These are phyloP conservation scores for Penicillium mononematosum DNA, from an alignment of 495 filamentous ascomycete genomes.

Conservation along the genomic window DNA sequence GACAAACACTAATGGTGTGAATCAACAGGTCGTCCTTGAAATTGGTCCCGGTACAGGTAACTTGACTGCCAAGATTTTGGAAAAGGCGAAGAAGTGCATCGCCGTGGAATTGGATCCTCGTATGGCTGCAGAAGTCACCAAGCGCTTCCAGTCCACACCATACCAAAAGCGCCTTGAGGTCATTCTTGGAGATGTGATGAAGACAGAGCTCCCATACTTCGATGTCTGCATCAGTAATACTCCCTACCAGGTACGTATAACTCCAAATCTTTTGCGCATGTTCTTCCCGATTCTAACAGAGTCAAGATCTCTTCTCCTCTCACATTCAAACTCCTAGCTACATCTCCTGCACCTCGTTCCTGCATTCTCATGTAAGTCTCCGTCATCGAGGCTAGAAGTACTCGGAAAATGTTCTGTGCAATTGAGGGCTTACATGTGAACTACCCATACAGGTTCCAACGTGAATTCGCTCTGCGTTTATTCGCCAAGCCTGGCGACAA, in stretches of 20 bases:
- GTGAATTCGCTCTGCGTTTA: conserved; percentile 74
- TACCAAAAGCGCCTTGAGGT: conserved; percentile 78
- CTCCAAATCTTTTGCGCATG: background rate
- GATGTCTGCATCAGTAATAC: conserved; percentile 94
- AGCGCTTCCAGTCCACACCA: conserved; percentile 85
- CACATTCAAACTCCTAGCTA: conserved; percentile 82
- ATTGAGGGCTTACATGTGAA: conserved; percentile 5
- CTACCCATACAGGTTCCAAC: conserved; percentile 46
- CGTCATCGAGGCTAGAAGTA: background rate
- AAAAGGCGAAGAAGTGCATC: conserved; percentile 80
- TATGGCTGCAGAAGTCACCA: conserved; percentile 96
- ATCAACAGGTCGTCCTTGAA: conserved; percentile 60
- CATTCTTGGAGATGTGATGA: conserved; percentile 89
- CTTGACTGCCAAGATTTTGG: conserved; percentile 82
- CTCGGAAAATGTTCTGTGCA: background rate
- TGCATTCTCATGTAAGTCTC: conserved; percentile 79
- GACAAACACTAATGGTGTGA: background rate
- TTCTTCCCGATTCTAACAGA: conserved; percentile 2
- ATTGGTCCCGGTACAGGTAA: conserved; percentile 82
- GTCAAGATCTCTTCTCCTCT: conserved; percentile 81
- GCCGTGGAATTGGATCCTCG: conserved; percentile 93
- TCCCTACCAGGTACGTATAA: conserved; percentile 66
- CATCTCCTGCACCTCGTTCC: conserved; percentile 69
- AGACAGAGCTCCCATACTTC: conserved; percentile 80
- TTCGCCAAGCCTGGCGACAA: conserved; percentile 76